Conservation (phyloP, 73 alveolate species). For the Paramecium octaurelia region DNA sequence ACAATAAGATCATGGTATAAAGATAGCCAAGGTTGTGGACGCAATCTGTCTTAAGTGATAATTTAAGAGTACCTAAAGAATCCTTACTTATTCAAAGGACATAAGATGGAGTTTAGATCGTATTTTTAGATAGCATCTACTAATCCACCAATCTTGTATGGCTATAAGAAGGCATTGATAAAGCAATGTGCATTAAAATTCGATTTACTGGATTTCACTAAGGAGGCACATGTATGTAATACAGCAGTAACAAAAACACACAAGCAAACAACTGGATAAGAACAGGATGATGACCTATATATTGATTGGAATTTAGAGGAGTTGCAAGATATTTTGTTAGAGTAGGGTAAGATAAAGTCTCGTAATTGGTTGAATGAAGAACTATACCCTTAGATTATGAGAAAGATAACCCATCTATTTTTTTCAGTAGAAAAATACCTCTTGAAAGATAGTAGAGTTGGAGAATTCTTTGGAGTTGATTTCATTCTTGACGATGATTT, state of each 20-base stretch:
- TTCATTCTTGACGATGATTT: constrained; percentile 28
- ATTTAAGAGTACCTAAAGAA: neutral
- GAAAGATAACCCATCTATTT: constrained; percentile 37
- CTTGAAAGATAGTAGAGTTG: constrained; percentile 33
- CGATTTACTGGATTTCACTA: constrained; percentile 24
- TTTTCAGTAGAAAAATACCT: constrained; percentile 18
- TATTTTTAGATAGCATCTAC: constrained; percentile 30
- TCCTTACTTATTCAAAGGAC: constrained; percentile 3
- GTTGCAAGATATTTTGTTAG: neutral
- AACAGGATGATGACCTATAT: neutral
- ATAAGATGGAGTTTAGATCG: constrained; percentile 33
- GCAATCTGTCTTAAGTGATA: neutral
- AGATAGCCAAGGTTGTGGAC: constrained; percentile 4
- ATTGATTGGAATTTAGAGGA: constrained; percentile 50
- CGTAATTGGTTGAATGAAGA: constrained; percentile 12
- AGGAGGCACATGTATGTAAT: constrained; percentile 42
- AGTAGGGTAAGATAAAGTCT: neutral
- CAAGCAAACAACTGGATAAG: neutral
- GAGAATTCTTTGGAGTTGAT: constrained; percentile 52
- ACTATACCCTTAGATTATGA: neutral
- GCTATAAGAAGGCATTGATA: neutral
- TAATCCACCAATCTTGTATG: constrained; percentile 31
- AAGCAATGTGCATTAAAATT: constrained; percentile 42
- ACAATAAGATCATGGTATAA: neutral
- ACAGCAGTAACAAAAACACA: constrained; percentile 33